A percentile compares a stretch with the other conserved stretches of the same genome.
Conservation (phyloP, 192 early-diverging fungal species). For the Spinellus fusiger region DNA sequence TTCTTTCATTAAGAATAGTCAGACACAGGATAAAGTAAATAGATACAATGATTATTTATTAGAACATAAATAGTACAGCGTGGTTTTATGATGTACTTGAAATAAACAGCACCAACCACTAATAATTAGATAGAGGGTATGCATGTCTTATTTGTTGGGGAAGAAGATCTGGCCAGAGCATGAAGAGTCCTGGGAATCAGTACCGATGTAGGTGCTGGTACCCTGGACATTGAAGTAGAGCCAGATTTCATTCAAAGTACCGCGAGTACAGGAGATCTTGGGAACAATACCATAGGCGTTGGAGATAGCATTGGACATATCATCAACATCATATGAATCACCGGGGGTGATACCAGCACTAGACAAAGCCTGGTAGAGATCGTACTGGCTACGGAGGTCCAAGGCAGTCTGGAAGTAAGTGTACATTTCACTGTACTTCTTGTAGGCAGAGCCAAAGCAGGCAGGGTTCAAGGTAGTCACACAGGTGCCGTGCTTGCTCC, state of each 20-base stretch:
- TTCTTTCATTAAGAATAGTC: too few relatives aligned
- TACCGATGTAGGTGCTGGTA: constrained; percentile 26
- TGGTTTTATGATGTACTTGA: too few relatives aligned
- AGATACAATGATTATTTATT: too few relatives aligned
- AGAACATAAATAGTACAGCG: too few relatives aligned
- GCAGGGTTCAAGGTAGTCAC: constrained; percentile 55
- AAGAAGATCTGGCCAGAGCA: constrained; percentile 19
- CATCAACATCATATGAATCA: constrained; percentile 20
- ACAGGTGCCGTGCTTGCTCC: constrained; percentile 79
- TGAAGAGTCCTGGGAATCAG: constrained; percentile 4
- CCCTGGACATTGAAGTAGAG: constrained; percentile 32
- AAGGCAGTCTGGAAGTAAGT: constrained; percentile 11
- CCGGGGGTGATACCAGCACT: constrained; percentile 40
- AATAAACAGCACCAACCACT: too few relatives aligned
- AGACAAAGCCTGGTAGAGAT: constrained; percentile 46
- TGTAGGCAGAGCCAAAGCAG: constrained; percentile 48
- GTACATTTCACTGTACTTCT: background rate
- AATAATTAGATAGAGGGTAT: too few relatives aligned
- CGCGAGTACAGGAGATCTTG: constrained; percentile 30
- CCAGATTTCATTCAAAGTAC: constrained; percentile 35
- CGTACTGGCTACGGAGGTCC: constrained; percentile 47
- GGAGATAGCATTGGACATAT: constrained; percentile 37
- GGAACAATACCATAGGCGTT: constrained; percentile 33
- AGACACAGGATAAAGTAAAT: too few relatives aligned
- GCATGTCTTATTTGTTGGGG: constrained; percentile 23